Base-by-base conservation (phyloP, 305 asterid genomes). In the Solanum hybrid region DNA sequence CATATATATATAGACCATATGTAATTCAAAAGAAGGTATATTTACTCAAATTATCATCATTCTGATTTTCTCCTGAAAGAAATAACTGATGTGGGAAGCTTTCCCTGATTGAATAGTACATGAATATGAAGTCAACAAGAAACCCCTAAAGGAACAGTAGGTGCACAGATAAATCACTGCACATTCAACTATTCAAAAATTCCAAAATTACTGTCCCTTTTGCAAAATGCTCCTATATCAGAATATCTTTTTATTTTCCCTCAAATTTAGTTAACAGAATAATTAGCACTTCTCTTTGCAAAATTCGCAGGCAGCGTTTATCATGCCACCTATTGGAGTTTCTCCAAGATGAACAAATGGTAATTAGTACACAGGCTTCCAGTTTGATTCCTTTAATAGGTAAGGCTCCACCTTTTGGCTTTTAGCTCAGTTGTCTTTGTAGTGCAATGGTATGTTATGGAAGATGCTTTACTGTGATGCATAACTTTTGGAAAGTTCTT, bases 381-480 rank as follows among this genome's bases (percentile, higher is more conserved):
- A 91, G 91, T 71, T 92, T 94, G 93, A 92, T 96, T 90, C 94
- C 98, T 89, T 64, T 88, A 89, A 93, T 95, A 86, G 99, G 99
- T 97, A 80, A 93, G 98, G 35, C n/a, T 39, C 86, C 67, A 39
- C 86, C 35, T 81, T 81, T 81, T 79, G 86, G 5, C 67, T 39
- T 81, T 81, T 81, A 37, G 35, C 64, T 81, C 86, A 81, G 67
- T 39, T 81, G 34, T 39, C 86, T 24, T 81, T 39, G 86, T 81
- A 26, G 35, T 39, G 35, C 67, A 24, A 39, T 81, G 67, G 64
- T 81, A 39, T 81, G 42, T 81, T 40, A 14, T 40, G 51, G 86
- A 81, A n/a, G 86, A 26, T 81, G 86, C 67, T 81, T 39, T 81
- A 24, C 35, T 39, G 67, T 81, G 86, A 81, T 80, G 64, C 64